A percentile compares a stretch with the other conserved stretches of the same genome.
Evolutionary conservation across 345 rosid genomes (phyloP).

Genomic region (Carallia brachiata): DNA sequence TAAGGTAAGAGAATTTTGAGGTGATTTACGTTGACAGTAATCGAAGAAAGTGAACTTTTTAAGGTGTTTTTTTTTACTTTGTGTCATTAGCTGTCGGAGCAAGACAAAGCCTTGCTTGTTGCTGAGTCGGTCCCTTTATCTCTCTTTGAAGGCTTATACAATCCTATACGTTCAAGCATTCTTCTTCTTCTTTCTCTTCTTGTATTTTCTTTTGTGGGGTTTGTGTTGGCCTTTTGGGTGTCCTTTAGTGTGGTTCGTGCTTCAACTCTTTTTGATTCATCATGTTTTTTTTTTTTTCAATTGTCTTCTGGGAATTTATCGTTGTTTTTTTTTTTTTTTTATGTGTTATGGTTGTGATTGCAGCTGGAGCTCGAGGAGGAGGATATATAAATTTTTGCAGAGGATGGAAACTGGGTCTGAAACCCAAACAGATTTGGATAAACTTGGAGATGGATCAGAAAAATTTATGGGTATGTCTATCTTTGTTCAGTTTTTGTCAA

Average conservation of each 20-base stretch:
- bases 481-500: slow-evolving; percentile 1
- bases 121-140: neutral
- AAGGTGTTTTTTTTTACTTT: too few relatives aligned
- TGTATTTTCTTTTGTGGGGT: neutral
- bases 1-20: too few relatives aligned
- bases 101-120: neutral
- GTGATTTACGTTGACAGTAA: too few relatives aligned
- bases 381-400: slow-evolving; percentile 6
- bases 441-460: slow-evolving; percentile 37
- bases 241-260: neutral
- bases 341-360: slow-evolving; percentile 2
- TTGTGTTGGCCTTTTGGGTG: too few relatives aligned
- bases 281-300: neutral
- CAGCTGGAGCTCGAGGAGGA: slow-evolving; percentile 4
- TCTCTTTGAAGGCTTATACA: too few relatives aligned
- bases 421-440: slow-evolving; percentile 2
- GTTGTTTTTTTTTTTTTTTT: neutral
- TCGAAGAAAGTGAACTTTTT: too few relatives aligned
- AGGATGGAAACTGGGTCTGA: slow-evolving; percentile 12
- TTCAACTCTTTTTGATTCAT: neutral
- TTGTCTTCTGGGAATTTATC: too few relatives aligned
- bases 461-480: slow-evolving; percentile 52
- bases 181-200: too few relatives aligned
- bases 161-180: too few relatives aligned
- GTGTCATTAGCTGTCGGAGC: neutral